Conservation (phyloP, 176 grass and related monocot species). For the Avena insularis region DNA sequence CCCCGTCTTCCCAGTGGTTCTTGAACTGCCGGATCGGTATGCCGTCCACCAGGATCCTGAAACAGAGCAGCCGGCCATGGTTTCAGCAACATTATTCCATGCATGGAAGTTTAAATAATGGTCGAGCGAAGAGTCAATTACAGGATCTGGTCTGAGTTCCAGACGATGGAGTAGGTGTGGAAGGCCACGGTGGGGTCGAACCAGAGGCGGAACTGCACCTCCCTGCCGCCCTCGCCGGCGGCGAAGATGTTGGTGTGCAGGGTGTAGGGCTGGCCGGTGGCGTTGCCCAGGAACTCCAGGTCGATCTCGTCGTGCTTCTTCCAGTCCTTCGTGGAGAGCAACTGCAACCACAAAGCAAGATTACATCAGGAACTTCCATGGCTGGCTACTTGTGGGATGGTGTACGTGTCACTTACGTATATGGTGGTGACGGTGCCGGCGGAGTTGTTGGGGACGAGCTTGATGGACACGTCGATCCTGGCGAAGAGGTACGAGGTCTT, state of each 20-base stretch:
- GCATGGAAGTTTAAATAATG: no score
- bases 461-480: constrained; percentile 64
- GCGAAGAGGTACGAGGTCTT: constrained; percentile 65
- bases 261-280: constrained; percentile 63
- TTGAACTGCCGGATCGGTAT: constrained; percentile 53
- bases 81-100: no score
- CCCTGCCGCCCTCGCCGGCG: constrained; percentile 62
- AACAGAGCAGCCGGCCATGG: no score
- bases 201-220: constrained; percentile 71
- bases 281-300: constrained; percentile 79
- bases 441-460: constrained; percentile 67
- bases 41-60: constrained; percentile 58
- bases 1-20: constrained; percentile 51
- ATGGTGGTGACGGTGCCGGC: constrained; percentile 79
- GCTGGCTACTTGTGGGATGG: not conserved
- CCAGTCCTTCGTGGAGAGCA: constrained; percentile 54
- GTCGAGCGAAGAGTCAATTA: not conserved
- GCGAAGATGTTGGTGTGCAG: constrained; percentile 76
- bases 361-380: not conserved
- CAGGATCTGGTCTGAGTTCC: constrained; percentile 75
- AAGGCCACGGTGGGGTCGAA: constrained; percentile 71
- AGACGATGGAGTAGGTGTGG: constrained; percentile 83
- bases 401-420: constrained; percentile 51
- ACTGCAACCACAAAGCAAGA: not conserved
- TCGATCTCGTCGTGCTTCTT: constrained; percentile 71